Evolutionary conservation across 1,284 basidiomycete species (phyloP), one percentile per base, ranked within the genome.

Genomic region (Naganishia sp.): DNA sequence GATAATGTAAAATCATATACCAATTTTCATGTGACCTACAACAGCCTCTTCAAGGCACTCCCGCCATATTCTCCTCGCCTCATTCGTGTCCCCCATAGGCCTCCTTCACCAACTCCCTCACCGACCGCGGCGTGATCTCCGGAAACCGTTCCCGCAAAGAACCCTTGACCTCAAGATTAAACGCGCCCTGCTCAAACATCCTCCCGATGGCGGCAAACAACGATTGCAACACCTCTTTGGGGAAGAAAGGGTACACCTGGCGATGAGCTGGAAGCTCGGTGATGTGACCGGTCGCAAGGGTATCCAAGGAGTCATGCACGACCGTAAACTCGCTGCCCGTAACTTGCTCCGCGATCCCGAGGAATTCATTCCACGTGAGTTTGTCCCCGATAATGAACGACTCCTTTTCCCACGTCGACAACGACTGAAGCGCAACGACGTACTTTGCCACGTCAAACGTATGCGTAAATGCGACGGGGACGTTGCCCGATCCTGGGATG

Each of bases 241-340:
- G 39, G 39, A 57, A 43, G 36, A 25, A 43, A 9, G 55, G 36
- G 16, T 57, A 57, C n/a, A 31, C n/a, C 4, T 18, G 16, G 10
- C 16, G 55, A n/a, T 57, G 55, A n/a, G 55, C 42, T 2, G 55
- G 55, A 11, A 57, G 44, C 25, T 57, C 55, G 15, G 55, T 57
- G 55, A 57, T 57, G 9, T 43, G n/a, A 28, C 55, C 55, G 18
- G 33, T 5, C 31, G 21, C n/a, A 2, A 57, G 55, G 13, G 25
- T 57, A 23, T 57, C 55, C 36, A 44, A 11, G 10, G 18, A 25
- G 28, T 57, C 55, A 28, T 57, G 25, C n/a, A 31, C 42, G 55
- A 57, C 39, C n/a, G 39, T 46, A 42, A 57, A 57, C 55, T 57
- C 44, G 28, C 15, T 31, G 25, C 55, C 55, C 36, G 42, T 57